Conservation (phyloP, 768 basidiomycete genomes). For the Russula virescens region DNA sequence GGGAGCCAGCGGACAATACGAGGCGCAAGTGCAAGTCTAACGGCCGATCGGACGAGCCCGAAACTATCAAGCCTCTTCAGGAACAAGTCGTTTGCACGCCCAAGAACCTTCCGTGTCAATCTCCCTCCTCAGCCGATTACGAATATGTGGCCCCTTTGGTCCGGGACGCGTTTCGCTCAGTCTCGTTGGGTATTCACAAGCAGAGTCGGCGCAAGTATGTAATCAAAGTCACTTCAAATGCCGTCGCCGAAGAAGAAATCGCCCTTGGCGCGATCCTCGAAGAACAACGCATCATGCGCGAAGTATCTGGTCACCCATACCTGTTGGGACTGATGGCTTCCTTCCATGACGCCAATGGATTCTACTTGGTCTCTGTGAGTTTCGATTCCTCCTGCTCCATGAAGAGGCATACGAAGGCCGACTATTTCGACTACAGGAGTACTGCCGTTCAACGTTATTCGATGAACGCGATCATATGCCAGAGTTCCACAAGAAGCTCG, state of each 20-base stretch:
- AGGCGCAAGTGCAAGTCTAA: not conserved
- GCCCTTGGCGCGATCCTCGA: slow-evolving; percentile 7
- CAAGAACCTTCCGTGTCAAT: not conserved
- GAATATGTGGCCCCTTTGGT: slow-evolving; percentile 10
- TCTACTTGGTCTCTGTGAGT: slow-evolving; percentile 28
- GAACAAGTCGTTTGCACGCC: no score
- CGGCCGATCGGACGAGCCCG: not conserved
- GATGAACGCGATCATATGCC: slow-evolving; percentile 8
- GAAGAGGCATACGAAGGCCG: no score
- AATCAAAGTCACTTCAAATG: slow-evolving; percentile 26
- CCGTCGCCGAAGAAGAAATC: not conserved
- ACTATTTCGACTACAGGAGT: slow-evolving; percentile 21
- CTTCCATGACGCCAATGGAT: slow-evolving; percentile 25
- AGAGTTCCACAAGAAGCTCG: slow-evolving; percentile 27
- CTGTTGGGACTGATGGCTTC: slow-evolving; percentile 27
- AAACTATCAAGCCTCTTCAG: not conserved
- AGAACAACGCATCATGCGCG: slow-evolving; percentile 9
- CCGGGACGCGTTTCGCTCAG: slow-evolving; percentile 19
- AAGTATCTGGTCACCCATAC: slow-evolving; percentile 17
- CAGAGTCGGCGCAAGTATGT: slow-evolving; percentile 16
- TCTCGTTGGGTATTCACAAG: slow-evolving; percentile 25
- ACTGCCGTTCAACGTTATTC: slow-evolving; percentile 21
- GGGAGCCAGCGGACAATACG: not conserved
- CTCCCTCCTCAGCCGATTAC: slow-evolving; percentile 12
- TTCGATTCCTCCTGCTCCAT: not conserved